Percentiles rank a stretch among this genome's conserved stretches.
These are phyloP conservation scores for Sugiyamaella lignohabitans DNA, from an alignment of 805 yeast genomes.

Conservation along the genomic window DNA sequence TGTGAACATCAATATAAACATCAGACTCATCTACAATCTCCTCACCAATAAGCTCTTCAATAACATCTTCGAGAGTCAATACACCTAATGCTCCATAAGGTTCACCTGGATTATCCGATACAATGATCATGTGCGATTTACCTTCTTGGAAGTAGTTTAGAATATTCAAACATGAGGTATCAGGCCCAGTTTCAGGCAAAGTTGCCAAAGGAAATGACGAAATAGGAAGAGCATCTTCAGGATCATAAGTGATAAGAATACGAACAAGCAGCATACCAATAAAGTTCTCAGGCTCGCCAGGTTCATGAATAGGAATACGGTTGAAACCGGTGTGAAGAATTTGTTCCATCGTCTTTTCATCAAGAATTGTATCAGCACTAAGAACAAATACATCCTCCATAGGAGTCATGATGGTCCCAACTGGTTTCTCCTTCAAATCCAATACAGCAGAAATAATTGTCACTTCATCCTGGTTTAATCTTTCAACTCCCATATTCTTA, in stretches of 20 bases:
- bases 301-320: conserved; percentile 87
- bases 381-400: conserved; percentile 82
- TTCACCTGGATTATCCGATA: conserved; percentile 75
- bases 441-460: conserved; percentile 91
- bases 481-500: conserved; percentile 89
- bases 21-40: conserved; percentile 96
- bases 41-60: conserved; percentile 95
- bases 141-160: conserved; percentile 97
- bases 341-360: conserved; percentile 78
- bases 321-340: conserved; percentile 92
- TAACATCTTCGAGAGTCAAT: conserved; percentile 92
- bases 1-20: conserved; percentile 85
- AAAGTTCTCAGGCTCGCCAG: conserved; percentile 82
- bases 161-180: conserved; percentile 88
- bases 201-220: conserved; percentile 94
- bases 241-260: conserved; percentile 89
- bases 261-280: conserved; percentile 93
- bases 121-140: conserved; percentile 94
- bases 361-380: conserved; percentile 73
- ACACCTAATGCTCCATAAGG: conserved; percentile 77
- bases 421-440: conserved; percentile 88
- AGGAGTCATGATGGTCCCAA: conserved; percentile 88
- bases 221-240: conserved; percentile 90
- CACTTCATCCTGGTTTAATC: conserved; percentile 90
- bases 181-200: conserved; percentile 86